Evolutionary conservation across 371 early-diverging fungal genomes (phyloP), one percentile per base, ranked within the genome.

Genomic region (Mortierella sp.): DNA sequence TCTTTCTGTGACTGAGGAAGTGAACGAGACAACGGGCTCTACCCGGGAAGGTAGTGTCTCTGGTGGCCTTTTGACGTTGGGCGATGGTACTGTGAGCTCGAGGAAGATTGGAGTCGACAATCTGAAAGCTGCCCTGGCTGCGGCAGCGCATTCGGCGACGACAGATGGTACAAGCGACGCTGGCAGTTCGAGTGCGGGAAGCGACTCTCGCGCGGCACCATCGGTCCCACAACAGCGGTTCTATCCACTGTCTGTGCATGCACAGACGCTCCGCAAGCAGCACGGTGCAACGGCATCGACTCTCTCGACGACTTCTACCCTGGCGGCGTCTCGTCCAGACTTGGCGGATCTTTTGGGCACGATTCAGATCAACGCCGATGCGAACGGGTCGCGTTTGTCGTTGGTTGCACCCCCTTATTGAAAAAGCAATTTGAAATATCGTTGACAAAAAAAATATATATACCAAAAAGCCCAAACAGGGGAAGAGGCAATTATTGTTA

Each of bases 41-140:
- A 52, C 63, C 2, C 49, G 57, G 28, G 70, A 70, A 14, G 54
- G 53, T 7, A 70, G 70, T 54, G 24, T 48, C 0, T 39, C 23
- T 14, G 60, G 70, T 12, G 57, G 58, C 17, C 28, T 59, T 6
- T 30, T 52, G 46, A 31, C 51, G 5, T 31, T 63, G 49, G 53
- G 30, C 17, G 70, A 59, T 9, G 56, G 56, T 15, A 53, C 63
- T 5, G 24, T 54, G 48, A 37, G 48, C 12, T 19, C 34, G n/a
- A 56, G 58, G 39, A 62, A 64, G 63, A 68, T 75, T 64, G 75
- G 75, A 2, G 68, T 75, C 0, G 68, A 68, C 17, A 75, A 46
- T 39, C 19, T 75, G 43, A 75, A 75, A 56, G 75, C 68, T 28
- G 75, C 75, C 8, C 46, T 75, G 64, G 68, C 60, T n/a, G n/a